phyloP scores from a whole-genome alignment of 805 yeast species.

The Kodamaea hsintzibuensis region DNA sequence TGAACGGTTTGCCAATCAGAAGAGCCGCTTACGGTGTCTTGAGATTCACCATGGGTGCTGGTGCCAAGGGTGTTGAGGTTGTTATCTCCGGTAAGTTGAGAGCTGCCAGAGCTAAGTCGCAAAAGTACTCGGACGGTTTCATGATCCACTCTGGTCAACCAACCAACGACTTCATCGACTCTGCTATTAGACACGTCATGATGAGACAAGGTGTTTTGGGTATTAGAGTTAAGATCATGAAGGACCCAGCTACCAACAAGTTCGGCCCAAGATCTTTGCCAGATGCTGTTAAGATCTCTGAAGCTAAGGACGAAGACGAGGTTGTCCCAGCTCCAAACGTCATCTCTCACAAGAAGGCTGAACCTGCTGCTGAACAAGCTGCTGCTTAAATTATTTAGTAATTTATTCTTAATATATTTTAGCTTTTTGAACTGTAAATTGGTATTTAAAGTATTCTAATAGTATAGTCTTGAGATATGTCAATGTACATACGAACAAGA shows the following conservation, averaged over 20 bases:
- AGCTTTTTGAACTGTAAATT: background rate
- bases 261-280: conserved; percentile 90
- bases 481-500: no score
- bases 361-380: conserved; percentile 24
- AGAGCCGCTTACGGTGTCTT: conserved; percentile 99
- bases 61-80: conserved; percentile 99
- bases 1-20: conserved; percentile 98
- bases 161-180: conserved; percentile 96
- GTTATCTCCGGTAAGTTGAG: conserved; percentile 99
- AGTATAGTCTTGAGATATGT: no score
- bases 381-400: conserved; percentile 24
- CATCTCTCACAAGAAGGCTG: conserved; percentile 60
- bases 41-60: conserved; percentile 99
- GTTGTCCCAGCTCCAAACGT: conserved; percentile 77
- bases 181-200: conserved; percentile 99
- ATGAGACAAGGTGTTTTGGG: conserved; percentile 99
- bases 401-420: conserved; percentile 9
- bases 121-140: conserved; percentile 99
- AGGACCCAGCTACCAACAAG: conserved; percentile 89
- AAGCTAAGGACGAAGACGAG: conserved; percentile 91
- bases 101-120: conserved; percentile 99
- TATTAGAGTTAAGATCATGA: conserved; percentile 99
- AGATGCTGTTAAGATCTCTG: conserved; percentile 88
- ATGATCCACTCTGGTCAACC: conserved; percentile 99
- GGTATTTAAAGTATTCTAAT: no score